A percentile compares a stretch with the other conserved stretches of the same genome.
These are phyloP conservation scores for Auricularia cornea DNA, from an alignment of 768 basidiomycete genomes.

Conservation along the genomic window DNA sequence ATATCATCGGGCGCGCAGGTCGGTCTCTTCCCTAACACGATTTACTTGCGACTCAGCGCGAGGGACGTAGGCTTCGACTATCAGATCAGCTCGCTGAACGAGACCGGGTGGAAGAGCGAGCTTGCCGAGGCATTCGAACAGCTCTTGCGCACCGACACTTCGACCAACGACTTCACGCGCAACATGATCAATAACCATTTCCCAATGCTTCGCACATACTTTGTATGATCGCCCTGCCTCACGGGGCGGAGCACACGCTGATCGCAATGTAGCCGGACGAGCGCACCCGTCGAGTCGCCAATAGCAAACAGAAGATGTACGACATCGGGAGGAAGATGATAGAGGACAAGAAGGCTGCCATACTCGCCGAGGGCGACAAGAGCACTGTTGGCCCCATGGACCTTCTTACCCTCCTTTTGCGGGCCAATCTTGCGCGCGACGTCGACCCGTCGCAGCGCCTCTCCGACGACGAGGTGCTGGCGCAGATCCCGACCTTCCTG, in stretches of 20 bases:
- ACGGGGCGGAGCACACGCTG: too few species aligned
- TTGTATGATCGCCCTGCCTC: not conserved
- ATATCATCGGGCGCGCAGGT: slow-evolving; percentile 18
- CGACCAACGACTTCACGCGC: slow-evolving; percentile 15
- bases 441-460: slow-evolving; percentile 16
- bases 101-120: slow-evolving; percentile 19
- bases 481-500: slow-evolving; percentile 51
- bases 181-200: slow-evolving; percentile 16
- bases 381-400: slow-evolving; percentile 13
- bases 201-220: not conserved
- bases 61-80: slow-evolving; percentile 30
- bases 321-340: not conserved
- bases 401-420: slow-evolving; percentile 21
- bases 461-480: slow-evolving; percentile 23
- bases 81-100: slow-evolving; percentile 25
- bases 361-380: not conserved
- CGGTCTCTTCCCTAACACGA: not conserved
- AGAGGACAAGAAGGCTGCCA: not conserved
- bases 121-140: slow-evolving; percentile 26
- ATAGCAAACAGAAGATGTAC: not conserved
- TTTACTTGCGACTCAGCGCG: not conserved
- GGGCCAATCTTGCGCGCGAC: slow-evolving; percentile 25
- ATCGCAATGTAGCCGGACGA: slow-evolving; percentile 5
- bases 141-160: slow-evolving; percentile 17
- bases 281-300: slow-evolving; percentile 4